These are phyloP conservation scores for Berkeleyomyces basicola DNA, from an alignment of 2,329 filamentous ascomycete species.

Conservation along the genomic window DNA sequence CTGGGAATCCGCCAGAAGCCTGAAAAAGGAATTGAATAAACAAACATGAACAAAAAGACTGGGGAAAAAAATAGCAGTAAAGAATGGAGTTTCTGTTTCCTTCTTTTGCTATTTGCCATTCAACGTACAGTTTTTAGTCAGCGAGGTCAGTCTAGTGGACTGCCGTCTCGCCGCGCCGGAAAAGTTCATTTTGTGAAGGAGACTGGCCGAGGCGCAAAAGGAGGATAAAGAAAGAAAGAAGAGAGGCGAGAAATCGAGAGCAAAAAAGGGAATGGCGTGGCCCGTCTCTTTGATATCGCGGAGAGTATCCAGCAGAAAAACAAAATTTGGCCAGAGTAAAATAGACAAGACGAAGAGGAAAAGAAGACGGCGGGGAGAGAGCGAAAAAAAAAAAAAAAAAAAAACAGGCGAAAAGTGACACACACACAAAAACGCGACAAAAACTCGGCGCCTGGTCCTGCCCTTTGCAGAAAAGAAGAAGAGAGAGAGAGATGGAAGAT, in stretches of 20 bases:
- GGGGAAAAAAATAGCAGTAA: not conserved
- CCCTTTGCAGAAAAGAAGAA: not conserved
- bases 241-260: not conserved
- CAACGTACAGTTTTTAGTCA: not conserved
- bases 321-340: not conserved
- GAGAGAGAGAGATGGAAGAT: not conserved
- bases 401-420: no score
- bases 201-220: not conserved
- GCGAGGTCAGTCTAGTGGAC: slow-evolving; percentile 2
- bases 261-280: not conserved
- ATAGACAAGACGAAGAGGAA: no score
- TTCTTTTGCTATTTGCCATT: not conserved
- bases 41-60: not conserved
- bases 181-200: slow-evolving; percentile 12
- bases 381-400: no score
- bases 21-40: not conserved
- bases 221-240: not conserved
- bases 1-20: not conserved
- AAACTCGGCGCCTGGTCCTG: not conserved
- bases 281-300: not conserved
- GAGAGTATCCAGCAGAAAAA: not conserved
- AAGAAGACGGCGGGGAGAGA: no score
- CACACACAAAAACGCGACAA: not conserved
- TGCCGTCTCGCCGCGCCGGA: slow-evolving; percentile 12
- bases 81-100: not conserved